These are phyloP conservation scores for Nicotiana rustica DNA, from an alignment of 305 asterid genomes.

Conservation along the genomic window DNA sequence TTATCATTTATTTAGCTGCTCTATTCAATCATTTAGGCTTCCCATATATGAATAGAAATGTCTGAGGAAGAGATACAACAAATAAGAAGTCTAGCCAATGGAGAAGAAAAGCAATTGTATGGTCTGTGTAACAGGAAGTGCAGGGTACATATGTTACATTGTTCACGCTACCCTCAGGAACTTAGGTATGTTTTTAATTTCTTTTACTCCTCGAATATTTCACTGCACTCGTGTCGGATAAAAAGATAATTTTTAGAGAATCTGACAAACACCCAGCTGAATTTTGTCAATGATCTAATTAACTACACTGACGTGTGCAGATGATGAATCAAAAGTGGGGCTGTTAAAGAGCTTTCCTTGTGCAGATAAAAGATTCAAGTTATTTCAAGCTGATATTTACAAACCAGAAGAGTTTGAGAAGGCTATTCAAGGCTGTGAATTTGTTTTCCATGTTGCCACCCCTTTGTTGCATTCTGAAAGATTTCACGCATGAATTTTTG, in stretches of 20 bases:
- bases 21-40: too few species aligned
- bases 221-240: not conserved
- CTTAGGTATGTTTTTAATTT: constrained; percentile 40
- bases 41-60: too few species aligned
- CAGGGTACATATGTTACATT: constrained; percentile 28
- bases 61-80: too few species aligned
- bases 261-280: not conserved
- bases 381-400: constrained; percentile 58
- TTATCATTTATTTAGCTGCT: too few species aligned
- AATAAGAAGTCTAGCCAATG: not conserved
- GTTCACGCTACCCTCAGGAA: constrained; percentile 73
- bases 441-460: constrained; percentile 57
- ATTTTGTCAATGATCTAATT: not conserved
- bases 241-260: not conserved
- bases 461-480: constrained; percentile 48
- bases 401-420: constrained; percentile 46
- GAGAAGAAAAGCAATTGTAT: constrained; percentile 41
- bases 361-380: constrained; percentile 43
- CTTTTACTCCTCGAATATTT: not conserved
- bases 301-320: constrained; percentile 29
- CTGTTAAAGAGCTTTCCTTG: constrained; percentile 43
- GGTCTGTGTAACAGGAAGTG: not conserved
- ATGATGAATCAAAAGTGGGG: constrained; percentile 49
- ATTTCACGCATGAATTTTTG: constrained; percentile 35
- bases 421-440: constrained; percentile 51